A percentile compares a stretch with the other conserved stretches of the same genome.
Conservation (phyloP, 2,329 filamentous ascomycete species). For the Pseudogymnoascus verrucosus region DNA sequence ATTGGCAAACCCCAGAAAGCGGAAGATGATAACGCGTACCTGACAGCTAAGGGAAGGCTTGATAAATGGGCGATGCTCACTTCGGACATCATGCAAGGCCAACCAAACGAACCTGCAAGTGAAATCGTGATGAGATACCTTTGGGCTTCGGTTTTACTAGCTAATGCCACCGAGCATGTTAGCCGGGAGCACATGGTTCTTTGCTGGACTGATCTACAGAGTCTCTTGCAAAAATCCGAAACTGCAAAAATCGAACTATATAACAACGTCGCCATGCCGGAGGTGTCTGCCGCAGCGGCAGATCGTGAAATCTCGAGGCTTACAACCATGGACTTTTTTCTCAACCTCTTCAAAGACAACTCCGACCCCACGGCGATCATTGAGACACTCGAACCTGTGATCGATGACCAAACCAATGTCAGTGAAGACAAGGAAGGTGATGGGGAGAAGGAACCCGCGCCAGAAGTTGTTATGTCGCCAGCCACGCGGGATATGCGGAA, state of each 20-base stretch:
- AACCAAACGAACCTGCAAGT: constrained; percentile 19
- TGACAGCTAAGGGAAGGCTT: constrained; percentile 49
- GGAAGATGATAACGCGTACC: constrained; percentile 41
- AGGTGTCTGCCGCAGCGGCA: constrained; percentile 73
- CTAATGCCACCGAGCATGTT: constrained; percentile 47
- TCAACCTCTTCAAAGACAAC: constrained; percentile 76
- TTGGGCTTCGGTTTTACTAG: constrained; percentile 57
- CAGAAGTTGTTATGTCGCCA: constrained; percentile 15
- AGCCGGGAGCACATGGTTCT: constrained; percentile 51
- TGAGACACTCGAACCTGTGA: constrained; percentile 82
- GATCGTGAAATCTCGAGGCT: constrained; percentile 87
- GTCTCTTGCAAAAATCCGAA: constrained; percentile 39
- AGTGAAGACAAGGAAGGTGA: constrained; percentile 13
- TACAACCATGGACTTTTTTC: constrained; percentile 94
- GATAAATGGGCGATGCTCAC: constrained; percentile 52
- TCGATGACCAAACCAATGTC: constrained; percentile 46
- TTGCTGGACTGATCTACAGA: constrained; percentile 55
- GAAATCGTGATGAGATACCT: constrained; percentile 51
- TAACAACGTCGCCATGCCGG: constrained; percentile 84
- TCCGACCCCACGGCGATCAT: constrained; percentile 79
- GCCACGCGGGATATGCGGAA: constrained; percentile 71
- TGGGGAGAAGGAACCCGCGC: constrained; percentile 13
- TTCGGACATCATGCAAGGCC: constrained; percentile 39
- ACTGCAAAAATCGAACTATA: constrained; percentile 53
- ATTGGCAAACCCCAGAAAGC: constrained; percentile 53